Evolutionary conservation across 768 basidiomycete genomes (phyloP), one percentile per base, ranked within the genome.

Genomic region (Tricholoma matsutake): DNA sequence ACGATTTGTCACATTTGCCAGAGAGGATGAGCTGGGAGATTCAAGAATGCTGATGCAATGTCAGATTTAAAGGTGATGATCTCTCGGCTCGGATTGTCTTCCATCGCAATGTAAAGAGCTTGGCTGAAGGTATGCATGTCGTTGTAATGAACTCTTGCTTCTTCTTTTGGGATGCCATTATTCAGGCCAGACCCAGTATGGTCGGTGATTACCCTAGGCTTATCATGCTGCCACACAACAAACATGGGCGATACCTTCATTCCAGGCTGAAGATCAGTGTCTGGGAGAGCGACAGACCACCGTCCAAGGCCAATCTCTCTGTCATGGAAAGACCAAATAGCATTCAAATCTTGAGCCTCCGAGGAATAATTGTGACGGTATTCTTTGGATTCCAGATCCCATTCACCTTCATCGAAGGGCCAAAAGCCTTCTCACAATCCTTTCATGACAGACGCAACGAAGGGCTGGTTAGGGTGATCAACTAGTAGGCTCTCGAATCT

Each of bases 1-100:
- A 74, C 65, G 20, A 73, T 63, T 51, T 76, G 75, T 25, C 65
- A 59, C 3, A 73, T 56, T 54, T 76, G 75, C 69, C 71, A 76
- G 29, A 71, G 6, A 18, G 74, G 75, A 65, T n/a, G n/a, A n/a
- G n/a, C n/a, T n/a, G n/a, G n/a, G n/a, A n/a, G n/a, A n/a, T n/a
- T n/a, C n/a, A n/a, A 13, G 37, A 39, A 39, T 3, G 37, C 37
- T 39, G 37, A 39, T 8, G 37, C 13, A 13, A 39, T 39, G 53
- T 76, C 72, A 18, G 64, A 62, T 49, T 73, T 75, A 60, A 67
- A 71, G 9, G 63, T 58, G 28, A 66, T 59, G 14, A 69, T 55
- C 8, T 34, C 18, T 20, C 34, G 10, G 22, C 4, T 4, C 5
- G 54, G 54, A 16, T 31, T 31, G 9, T 28, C 28, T 28, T 18